These are phyloP conservation scores for Gonium pectorale DNA, from an alignment of 139 green algal species.

Conservation along the genomic window DNA sequence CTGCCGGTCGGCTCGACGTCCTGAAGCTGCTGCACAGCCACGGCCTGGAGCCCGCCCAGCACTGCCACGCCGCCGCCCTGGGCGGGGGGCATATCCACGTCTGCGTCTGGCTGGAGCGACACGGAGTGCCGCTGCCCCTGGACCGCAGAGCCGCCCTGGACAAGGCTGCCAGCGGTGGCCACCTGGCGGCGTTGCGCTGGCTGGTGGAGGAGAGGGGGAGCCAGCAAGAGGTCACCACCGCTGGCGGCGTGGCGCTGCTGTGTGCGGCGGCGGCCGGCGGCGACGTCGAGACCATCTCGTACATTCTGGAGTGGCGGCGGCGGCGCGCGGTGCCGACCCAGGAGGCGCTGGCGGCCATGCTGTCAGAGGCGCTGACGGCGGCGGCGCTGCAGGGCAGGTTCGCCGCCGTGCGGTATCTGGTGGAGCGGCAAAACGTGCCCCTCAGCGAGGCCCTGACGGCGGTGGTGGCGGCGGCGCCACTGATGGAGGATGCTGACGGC, in stretches of 20 bases:
- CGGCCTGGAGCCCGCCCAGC: background rate
- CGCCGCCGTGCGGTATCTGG: background rate
- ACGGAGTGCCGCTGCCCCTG: background rate
- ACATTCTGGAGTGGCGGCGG: background rate
- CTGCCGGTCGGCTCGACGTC: background rate
- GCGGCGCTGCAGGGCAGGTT: background rate
- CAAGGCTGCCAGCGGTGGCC: background rate
- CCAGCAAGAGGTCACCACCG: background rate
- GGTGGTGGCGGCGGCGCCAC: background rate
- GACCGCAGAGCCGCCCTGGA: background rate
- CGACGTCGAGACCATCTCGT: background rate
- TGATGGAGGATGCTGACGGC: background rate
- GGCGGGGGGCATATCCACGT: background rate
- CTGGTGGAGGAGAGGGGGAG: background rate
- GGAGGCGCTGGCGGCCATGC: too few relatives aligned
- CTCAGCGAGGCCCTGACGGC: background rate
- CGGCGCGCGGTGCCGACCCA: background rate
- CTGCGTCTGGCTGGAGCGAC: slow-evolving; percentile 1
- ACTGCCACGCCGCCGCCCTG: background rate
- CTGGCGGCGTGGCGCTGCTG: background rate
- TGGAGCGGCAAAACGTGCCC: background rate
- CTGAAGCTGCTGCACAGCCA: background rate
- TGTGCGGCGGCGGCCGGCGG: background rate
- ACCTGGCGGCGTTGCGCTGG: background rate
- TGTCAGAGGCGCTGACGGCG: background rate